These are phyloP conservation scores for Stylosanthes scabra DNA, from an alignment of 331 rosid genomes.

Conservation along the genomic window DNA sequence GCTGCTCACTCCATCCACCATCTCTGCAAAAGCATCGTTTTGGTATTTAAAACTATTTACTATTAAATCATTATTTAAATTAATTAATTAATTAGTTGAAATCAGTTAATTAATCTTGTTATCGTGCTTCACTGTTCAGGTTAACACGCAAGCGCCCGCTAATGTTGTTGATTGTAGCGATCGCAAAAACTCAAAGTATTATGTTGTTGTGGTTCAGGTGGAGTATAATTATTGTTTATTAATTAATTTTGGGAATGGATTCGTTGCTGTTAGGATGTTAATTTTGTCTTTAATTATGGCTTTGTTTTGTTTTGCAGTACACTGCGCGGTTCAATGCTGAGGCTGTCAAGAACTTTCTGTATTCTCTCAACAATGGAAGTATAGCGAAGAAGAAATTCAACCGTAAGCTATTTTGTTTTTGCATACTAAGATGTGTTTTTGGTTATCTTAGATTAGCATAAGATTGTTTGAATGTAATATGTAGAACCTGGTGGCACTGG, in stretches of 20 bases:
- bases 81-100: not conserved
- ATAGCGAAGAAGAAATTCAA: slow-evolving; percentile 91
- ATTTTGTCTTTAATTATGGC: not conserved
- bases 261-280: not conserved
- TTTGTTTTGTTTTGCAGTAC: slow-evolving; percentile 63
- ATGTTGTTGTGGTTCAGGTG: slow-evolving; percentile 75
- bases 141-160: slow-evolving; percentile 88
- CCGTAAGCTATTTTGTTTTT: slow-evolving; percentile 53
- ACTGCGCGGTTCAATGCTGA: slow-evolving; percentile 88
- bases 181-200: slow-evolving; percentile 85
- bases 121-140: slow-evolving; percentile 40
- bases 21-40: slow-evolving; percentile 96
- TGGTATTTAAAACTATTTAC: slow-evolving; percentile 40
- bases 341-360: slow-evolving; percentile 77
- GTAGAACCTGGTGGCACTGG: not conserved
- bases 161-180: slow-evolving; percentile 72
- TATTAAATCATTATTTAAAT: not conserved
- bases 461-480: not conserved
- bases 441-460: not conserved
- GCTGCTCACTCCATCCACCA: slow-evolving; percentile 73
- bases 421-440: no score
- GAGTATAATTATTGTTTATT: not conserved
- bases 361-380: slow-evolving; percentile 76
- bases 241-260: not conserved
- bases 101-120: not conserved